phyloP scores from a whole-genome alignment of 495 filamentous ascomycete species.

The Talaromyces trachyspermus region DNA sequence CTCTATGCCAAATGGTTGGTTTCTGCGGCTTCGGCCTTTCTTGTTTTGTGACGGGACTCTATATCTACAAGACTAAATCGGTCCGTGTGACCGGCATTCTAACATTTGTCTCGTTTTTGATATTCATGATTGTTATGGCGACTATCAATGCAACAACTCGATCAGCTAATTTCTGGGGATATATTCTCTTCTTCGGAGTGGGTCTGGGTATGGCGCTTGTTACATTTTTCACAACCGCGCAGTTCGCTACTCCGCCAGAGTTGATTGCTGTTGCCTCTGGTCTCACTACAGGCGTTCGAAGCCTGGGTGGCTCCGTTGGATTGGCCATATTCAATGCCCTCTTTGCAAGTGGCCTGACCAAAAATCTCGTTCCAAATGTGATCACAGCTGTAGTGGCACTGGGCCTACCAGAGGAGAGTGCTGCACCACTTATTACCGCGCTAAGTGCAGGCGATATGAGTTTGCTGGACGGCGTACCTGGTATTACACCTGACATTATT shows the following conservation, averaged over 20 bases:
- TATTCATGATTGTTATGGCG: neutral
- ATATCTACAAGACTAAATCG: neutral
- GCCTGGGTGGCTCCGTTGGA: conserved; percentile 46
- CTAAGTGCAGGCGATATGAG: neutral
- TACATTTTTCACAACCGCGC: neutral
- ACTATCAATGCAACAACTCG: neutral
- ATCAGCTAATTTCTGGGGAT: neutral
- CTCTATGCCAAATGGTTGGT: too few relatives aligned
- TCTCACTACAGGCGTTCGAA: conserved; percentile 21
- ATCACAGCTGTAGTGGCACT: neutral
- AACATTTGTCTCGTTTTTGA: neutral
- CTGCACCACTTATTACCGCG: neutral
- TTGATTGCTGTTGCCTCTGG: neutral
- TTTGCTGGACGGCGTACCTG: neutral
- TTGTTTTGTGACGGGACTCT: too few relatives aligned
- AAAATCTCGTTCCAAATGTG: neutral
- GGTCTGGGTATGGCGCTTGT: neutral
- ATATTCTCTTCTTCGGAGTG: neutral
- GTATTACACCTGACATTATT: neutral
- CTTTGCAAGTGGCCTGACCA: neutral
- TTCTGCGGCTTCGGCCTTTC: too few relatives aligned
- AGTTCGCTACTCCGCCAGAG: neutral
- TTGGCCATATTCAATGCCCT: conserved; percentile 29
- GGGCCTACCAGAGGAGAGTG: neutral
- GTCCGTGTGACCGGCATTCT: neutral